Percentiles rank a stretch among this genome's conserved stretches.
Evolutionary conservation across 495 filamentous ascomycete species (phyloP).

Genomic region (Chaetomidium leptoderma): DNA sequence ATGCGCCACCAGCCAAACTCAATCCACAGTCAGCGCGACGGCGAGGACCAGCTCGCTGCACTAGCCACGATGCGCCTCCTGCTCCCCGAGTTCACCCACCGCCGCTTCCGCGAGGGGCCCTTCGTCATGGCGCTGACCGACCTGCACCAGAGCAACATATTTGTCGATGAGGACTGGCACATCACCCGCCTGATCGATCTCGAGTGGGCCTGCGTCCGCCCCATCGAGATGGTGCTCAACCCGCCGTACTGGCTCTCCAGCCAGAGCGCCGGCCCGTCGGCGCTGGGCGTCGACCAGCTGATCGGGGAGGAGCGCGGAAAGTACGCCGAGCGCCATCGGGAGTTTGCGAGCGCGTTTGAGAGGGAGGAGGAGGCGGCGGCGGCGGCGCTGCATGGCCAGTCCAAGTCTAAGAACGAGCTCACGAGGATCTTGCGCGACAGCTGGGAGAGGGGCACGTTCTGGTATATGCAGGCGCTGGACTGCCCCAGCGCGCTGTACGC

Average conservation of each 20-base stretch:
- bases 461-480: not conserved
- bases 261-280: not conserved
- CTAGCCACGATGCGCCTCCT: not conserved
- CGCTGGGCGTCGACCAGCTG: not conserved
- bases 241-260: not conserved
- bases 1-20: not conserved
- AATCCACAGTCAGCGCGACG: not conserved
- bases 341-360: not conserved
- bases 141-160: slow-evolving; percentile 9
- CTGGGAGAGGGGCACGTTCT: not conserved
- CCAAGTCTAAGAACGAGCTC: not conserved
- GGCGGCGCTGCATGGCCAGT: not conserved
- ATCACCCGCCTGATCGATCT: not conserved
- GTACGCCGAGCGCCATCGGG: not conserved
- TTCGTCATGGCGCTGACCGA: not conserved
- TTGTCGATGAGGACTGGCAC: slow-evolving; percentile 1
- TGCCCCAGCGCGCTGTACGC: not conserved
- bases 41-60: not conserved
- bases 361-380: not conserved
- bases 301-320: not conserved
- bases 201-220: not conserved
- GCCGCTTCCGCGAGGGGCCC: not conserved
- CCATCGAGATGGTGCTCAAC: not conserved
- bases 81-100: not conserved
- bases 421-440: not conserved